phyloP scores from a whole-genome alignment of 805 yeast genomes.

The Metschnikowia anglica region DNA sequence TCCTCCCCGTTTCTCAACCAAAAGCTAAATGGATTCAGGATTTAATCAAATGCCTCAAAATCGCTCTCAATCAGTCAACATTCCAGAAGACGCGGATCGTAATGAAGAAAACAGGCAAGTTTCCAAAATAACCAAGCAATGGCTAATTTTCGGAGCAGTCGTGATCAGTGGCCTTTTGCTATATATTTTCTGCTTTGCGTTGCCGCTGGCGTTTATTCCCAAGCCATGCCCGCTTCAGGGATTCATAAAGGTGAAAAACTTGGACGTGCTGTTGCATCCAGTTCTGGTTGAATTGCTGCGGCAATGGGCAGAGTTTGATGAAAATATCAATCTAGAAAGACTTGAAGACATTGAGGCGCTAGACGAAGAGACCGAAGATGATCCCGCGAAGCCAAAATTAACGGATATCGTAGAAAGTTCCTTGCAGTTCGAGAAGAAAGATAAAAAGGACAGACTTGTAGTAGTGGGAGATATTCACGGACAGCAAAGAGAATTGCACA shows the following conservation, averaged over 20 bases:
- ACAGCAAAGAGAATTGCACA: constrained; percentile 52
- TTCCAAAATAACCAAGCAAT: constrained; percentile 7
- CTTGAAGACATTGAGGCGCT: background rate
- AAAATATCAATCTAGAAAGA: background rate
- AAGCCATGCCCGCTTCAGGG: constrained; percentile 27
- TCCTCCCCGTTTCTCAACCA: too few species aligned
- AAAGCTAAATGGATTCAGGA: background rate
- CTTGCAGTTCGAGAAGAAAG: background rate
- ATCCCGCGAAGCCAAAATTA: background rate
- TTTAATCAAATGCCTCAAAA: background rate
- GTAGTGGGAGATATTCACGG: constrained; percentile 92
- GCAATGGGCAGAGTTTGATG: constrained; percentile 1
- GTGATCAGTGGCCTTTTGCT: constrained; percentile 17
- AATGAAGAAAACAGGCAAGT: constrained; percentile 15
- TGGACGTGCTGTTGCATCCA: constrained; percentile 29
- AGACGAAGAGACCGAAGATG: background rate
- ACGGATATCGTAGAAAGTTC: background rate
- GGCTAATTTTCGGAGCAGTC: constrained; percentile 10
- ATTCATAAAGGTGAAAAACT: constrained; percentile 26
- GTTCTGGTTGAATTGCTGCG: constrained; percentile 12
- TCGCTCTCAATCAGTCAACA: constrained; percentile 6
- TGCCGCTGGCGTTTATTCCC: constrained; percentile 40
- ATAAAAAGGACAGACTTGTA: constrained; percentile 47
- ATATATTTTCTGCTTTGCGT: constrained; percentile 32
- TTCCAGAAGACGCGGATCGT: constrained; percentile 9